These are phyloP conservation scores for Coniochaeta prunicola DNA, from an alignment of 2,329 filamentous ascomycete species.

Conservation along the genomic window DNA sequence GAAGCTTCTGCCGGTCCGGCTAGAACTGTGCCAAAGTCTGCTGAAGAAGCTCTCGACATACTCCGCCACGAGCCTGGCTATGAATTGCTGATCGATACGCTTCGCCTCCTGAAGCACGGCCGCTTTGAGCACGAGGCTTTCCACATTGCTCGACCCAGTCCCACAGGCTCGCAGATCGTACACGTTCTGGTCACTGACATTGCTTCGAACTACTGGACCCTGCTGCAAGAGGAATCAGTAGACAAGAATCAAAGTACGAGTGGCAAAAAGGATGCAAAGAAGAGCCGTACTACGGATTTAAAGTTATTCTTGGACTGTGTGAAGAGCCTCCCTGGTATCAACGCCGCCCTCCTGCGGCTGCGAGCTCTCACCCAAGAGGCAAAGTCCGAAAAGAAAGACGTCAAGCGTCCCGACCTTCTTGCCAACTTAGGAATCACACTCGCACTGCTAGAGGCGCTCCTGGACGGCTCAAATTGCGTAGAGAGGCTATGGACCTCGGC, in stretches of 20 bases:
- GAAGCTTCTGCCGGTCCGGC: neutral
- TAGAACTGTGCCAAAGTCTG: constrained; percentile 14
- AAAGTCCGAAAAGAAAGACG: constrained; percentile 27
- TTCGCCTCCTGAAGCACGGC: constrained; percentile 41
- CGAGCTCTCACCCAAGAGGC: constrained; percentile 50
- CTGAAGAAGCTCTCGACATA: constrained; percentile 48
- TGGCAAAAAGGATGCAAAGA: constrained; percentile 11
- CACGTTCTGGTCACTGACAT: constrained; percentile 68
- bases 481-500: constrained; percentile 28
- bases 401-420: constrained; percentile 31
- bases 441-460: constrained; percentile 33
- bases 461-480: constrained; percentile 30
- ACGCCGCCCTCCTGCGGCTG: constrained; percentile 66
- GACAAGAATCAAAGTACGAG: neutral
- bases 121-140: constrained; percentile 28
- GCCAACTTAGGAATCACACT: constrained; percentile 37
- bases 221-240: constrained; percentile 41
- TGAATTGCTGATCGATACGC: constrained; percentile 41
- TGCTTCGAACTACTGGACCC: constrained; percentile 74
- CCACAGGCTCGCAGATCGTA: constrained; percentile 66
- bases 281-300: constrained; percentile 25
- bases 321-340: constrained; percentile 67
- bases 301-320: constrained; percentile 56
- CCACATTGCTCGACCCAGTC: constrained; percentile 54
- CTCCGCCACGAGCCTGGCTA: constrained; percentile 58